phyloP scores from a whole-genome alignment of 73 alveolate genomes.

The Effrenium voratum region DNA sequence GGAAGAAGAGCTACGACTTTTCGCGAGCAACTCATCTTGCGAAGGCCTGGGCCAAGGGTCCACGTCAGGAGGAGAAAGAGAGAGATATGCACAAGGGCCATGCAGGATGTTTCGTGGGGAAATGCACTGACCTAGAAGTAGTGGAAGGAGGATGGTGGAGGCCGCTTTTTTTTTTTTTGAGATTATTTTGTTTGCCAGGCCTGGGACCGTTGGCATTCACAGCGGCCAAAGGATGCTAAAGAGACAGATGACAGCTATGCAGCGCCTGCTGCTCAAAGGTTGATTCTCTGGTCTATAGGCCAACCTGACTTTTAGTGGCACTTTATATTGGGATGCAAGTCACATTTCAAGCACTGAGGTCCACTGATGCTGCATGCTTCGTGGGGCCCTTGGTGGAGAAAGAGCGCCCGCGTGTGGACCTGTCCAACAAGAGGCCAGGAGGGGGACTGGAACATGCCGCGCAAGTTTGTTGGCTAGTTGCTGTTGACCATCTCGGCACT shows the following conservation, averaged over 20 bases:
- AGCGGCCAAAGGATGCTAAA: slow-evolving; percentile 61
- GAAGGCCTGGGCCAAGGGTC: slow-evolving; percentile 74
- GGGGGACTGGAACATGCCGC: background rate
- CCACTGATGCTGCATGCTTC: slow-evolving; percentile 10
- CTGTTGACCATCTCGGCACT: no score
- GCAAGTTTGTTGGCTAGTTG: no score
- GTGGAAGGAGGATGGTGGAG: no score
- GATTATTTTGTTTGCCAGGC: background rate
- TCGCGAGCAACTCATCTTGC: slow-evolving; percentile 35
- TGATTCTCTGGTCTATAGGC: background rate
- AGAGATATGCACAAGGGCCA: no score
- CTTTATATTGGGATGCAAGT: background rate
- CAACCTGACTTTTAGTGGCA: background rate
- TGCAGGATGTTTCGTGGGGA: no score
- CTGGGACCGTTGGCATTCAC: slow-evolving; percentile 65
- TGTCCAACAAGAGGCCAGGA: slow-evolving; percentile 42
- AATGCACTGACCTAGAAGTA: no score
- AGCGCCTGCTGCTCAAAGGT: background rate
- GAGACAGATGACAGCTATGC: slow-evolving; percentile 16
- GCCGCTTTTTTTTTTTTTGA: background rate
- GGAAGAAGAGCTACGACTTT: slow-evolving; percentile 77
- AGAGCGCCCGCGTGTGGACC: slow-evolving; percentile 61
- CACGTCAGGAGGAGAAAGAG: no score
- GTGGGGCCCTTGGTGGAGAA: slow-evolving; percentile 47
- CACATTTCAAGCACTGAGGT: slow-evolving; percentile 3